Conservation (phyloP, 148 eudicot species). For the Chenopodium formosanum region DNA sequence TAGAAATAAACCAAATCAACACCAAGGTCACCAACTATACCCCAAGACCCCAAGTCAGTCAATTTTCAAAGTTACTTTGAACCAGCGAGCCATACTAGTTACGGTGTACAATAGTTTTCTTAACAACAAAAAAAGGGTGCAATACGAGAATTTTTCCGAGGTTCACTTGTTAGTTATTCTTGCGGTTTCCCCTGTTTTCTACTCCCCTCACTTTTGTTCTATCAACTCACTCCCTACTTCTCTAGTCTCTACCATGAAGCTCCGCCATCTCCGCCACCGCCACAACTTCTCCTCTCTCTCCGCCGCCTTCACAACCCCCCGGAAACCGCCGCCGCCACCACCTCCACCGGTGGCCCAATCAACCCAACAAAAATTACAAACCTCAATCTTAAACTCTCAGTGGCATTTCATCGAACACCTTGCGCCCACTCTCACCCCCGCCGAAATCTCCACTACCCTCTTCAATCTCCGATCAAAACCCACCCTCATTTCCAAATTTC, state of each 20-base stretch:
- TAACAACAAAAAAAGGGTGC: too few species aligned
- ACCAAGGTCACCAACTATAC: too few species aligned
- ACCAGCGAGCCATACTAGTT: too few species aligned
- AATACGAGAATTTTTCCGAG: too few species aligned
- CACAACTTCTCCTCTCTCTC: slow-evolving; percentile 24
- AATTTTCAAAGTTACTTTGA: too few species aligned
- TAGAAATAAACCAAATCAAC: too few species aligned
- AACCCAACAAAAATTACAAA: slow-evolving; percentile 21
- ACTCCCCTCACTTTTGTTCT: background rate
- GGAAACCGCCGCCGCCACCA: background rate
- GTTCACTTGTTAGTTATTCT: too few species aligned
- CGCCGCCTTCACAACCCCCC: background rate
- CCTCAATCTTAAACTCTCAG: slow-evolving; percentile 42
- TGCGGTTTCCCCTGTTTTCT: background rate
- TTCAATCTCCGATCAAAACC: slow-evolving; percentile 47
- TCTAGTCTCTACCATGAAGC: slow-evolving; percentile 27
- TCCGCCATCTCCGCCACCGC: slow-evolving; percentile 1
- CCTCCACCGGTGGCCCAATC: slow-evolving; percentile 11
- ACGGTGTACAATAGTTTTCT: too few species aligned
- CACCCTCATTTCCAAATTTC: slow-evolving; percentile 32
- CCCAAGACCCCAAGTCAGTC: too few species aligned
- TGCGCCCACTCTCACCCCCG: slow-evolving; percentile 33
- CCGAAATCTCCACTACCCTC: slow-evolving; percentile 39
- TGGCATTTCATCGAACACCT: slow-evolving; percentile 71
- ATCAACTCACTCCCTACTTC: background rate